These are phyloP conservation scores for Starmera caribaea DNA, from an alignment of 805 yeast species.

Conservation along the genomic window DNA sequence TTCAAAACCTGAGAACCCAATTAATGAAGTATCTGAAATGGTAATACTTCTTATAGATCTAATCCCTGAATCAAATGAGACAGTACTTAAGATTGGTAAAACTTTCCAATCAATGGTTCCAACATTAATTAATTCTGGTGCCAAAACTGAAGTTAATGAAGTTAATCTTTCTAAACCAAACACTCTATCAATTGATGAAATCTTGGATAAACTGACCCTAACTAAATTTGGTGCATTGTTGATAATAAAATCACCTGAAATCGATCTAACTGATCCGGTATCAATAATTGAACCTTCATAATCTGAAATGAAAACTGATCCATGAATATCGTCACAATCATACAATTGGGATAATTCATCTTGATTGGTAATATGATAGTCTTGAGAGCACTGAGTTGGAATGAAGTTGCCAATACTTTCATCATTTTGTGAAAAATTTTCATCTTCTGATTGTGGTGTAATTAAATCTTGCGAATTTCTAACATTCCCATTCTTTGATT, in stretches of 20 bases:
- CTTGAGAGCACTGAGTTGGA: slow-evolving; percentile 19
- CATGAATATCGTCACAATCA: slow-evolving; percentile 43
- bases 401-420: not conserved
- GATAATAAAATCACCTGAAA: slow-evolving; percentile 50
- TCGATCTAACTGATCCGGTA: slow-evolving; percentile 37
- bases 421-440: not conserved
- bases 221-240: slow-evolving; percentile 44
- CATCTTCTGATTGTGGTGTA: not conserved
- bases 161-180: slow-evolving; percentile 51
- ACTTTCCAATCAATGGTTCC: slow-evolving; percentile 57
- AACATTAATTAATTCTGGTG: slow-evolving; percentile 44
- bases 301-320: slow-evolving; percentile 38
- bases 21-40: slow-evolving; percentile 63
- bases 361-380: slow-evolving; percentile 22
- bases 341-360: slow-evolving; percentile 31
- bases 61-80: slow-evolving; percentile 42
- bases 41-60: slow-evolving; percentile 41
- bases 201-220: slow-evolving; percentile 43
- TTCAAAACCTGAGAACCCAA: slow-evolving; percentile 54
- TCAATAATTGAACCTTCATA: slow-evolving; percentile 41
- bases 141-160: slow-evolving; percentile 46
- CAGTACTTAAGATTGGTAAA: slow-evolving; percentile 58
- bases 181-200: slow-evolving; percentile 38
- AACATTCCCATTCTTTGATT: too few species aligned
- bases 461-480: too few species aligned